phyloP scores from a whole-genome alignment of 352 stramenopile genomes.

The Chrysophaeum taylorii region DNA sequence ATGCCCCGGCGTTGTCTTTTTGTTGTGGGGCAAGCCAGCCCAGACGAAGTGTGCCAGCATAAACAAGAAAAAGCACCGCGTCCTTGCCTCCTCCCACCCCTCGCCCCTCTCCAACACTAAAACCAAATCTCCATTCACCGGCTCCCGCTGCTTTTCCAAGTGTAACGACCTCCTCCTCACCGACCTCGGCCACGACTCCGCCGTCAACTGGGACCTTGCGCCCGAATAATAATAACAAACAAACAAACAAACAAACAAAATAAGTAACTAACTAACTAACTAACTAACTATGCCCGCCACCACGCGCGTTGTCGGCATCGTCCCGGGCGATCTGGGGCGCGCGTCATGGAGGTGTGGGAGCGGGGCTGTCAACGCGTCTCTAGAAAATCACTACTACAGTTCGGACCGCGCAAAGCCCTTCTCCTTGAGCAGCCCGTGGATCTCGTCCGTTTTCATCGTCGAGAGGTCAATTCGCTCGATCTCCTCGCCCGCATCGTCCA shows the following conservation, averaged over 20 bases:
- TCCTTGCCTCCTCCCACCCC: slow-evolving; percentile 75
- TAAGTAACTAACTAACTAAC: too few relatives aligned
- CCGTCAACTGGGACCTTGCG: slow-evolving; percentile 10
- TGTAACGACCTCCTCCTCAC: slow-evolving; percentile 30
- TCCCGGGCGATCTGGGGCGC: too few relatives aligned
- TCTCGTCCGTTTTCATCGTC: slow-evolving; percentile 11
- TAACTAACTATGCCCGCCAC: too few relatives aligned
- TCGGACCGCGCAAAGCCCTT: slow-evolving; percentile 17
- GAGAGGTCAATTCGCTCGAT: slow-evolving; percentile 14
- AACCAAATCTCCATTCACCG: slow-evolving; percentile 85
- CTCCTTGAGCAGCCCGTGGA: slow-evolving; percentile 17
- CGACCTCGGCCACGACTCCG: not conserved
- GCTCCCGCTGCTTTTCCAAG: slow-evolving; percentile 66
- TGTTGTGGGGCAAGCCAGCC: slow-evolving; percentile 95
- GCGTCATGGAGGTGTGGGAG: too few relatives aligned
- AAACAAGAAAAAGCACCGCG: slow-evolving; percentile 58
- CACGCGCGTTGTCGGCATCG: too few relatives aligned
- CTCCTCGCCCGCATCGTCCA: slow-evolving; percentile 12
- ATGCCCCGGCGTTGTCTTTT: slow-evolving; percentile 81
- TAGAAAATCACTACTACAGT: too few relatives aligned
- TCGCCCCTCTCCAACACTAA: slow-evolving; percentile 90
- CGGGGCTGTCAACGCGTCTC: too few relatives aligned
- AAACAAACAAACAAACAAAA: too few relatives aligned
- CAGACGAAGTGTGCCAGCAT: slow-evolving; percentile 58
- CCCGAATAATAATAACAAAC: too few relatives aligned